A percentile compares a stretch with the other conserved stretches of the same genome.
These are phyloP conservation scores for Domatiomyces globalis DNA, from an alignment of 2,329 filamentous ascomycete species.

Conservation along the genomic window DNA sequence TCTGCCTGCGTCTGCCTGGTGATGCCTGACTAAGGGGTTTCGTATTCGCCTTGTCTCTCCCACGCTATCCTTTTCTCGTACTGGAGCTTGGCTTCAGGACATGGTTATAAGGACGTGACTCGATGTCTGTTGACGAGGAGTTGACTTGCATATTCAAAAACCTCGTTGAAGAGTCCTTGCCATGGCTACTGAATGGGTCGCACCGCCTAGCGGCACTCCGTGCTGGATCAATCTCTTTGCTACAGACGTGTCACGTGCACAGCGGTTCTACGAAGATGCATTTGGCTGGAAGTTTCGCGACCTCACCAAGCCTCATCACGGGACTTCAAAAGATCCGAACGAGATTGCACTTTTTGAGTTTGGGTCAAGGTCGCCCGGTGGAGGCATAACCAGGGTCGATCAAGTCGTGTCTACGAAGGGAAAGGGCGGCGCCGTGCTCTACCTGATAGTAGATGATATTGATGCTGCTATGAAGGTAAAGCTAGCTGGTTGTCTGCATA, in stretches of 20 bases:
- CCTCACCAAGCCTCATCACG: constrained; percentile 1
- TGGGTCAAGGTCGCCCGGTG: constrained; percentile 8
- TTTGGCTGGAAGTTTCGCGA: constrained; percentile 17
- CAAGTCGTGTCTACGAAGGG: constrained; percentile 4
- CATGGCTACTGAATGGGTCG: constrained; percentile 10
- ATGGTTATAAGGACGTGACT: too few relatives aligned
- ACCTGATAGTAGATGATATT: constrained; percentile 17
- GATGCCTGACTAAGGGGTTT: too few relatives aligned
- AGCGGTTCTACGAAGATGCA: constrained; percentile 16
- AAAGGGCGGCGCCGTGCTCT: constrained; percentile 11
- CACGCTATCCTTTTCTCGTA: too few relatives aligned
- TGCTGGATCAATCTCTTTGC: constrained; percentile 19
- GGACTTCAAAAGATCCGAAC: constrained; percentile 3
- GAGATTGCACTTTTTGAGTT: constrained; percentile 15
- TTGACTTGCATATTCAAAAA: not conserved
- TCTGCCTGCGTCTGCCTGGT: too few relatives aligned
- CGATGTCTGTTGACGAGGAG: too few relatives aligned
- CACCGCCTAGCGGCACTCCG: constrained; percentile 13
- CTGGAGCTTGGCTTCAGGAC: too few relatives aligned
- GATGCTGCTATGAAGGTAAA: constrained; percentile 11
- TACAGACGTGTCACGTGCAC: constrained; percentile 14
- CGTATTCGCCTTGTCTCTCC: too few relatives aligned
- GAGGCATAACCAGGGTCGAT: constrained; percentile 14
- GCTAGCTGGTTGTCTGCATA: too few relatives aligned
- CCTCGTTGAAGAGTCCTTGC: not conserved